Percentiles rank a stretch among this genome's conserved stretches.
phyloP scores from a whole-genome alignment of 1,284 basidiomycete genomes.

The Pseudozyma tsukubaensis region DNA sequence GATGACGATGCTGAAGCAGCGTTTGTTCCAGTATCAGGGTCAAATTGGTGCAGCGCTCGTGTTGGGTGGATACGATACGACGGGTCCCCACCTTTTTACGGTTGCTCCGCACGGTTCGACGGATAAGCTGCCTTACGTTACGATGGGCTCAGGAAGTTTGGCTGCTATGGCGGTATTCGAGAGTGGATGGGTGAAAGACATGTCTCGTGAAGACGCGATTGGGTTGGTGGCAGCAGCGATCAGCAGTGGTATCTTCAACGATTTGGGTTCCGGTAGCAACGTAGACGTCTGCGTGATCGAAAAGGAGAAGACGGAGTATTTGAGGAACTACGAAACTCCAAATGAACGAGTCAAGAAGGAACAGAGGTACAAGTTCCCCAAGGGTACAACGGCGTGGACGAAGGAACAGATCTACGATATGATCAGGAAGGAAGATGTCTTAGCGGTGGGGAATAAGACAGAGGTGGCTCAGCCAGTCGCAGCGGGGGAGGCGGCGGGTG shows the following conservation, averaged over 20 bases:
- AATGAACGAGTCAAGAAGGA: constrained; percentile 66
- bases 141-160: constrained; percentile 95
- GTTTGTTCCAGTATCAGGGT: constrained; percentile 88
- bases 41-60: constrained; percentile 95
- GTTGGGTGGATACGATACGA: constrained; percentile 92
- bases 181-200: constrained; percentile 82
- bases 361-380: constrained; percentile 71
- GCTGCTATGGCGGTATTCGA: constrained; percentile 99
- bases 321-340: constrained; percentile 64
- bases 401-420: constrained; percentile 65
- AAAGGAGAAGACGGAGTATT: constrained; percentile 61
- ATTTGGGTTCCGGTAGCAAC: constrained; percentile 96
- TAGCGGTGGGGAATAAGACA: not conserved
- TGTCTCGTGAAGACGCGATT: constrained; percentile 87
- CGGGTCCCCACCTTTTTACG: constrained; percentile 94
- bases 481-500: not conserved
- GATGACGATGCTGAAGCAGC: constrained; percentile 97
- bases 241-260: constrained; percentile 97
- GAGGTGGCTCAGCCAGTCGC: not conserved
- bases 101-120: constrained; percentile 97
- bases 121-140: constrained; percentile 98
- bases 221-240: constrained; percentile 87
- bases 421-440: constrained; percentile 74
- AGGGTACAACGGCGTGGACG: constrained; percentile 78
- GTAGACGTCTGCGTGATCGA: constrained; percentile 93